phyloP scores from a whole-genome alignment of 371 early-diverging fungal species.

The Syncephalastrum sp. region DNA sequence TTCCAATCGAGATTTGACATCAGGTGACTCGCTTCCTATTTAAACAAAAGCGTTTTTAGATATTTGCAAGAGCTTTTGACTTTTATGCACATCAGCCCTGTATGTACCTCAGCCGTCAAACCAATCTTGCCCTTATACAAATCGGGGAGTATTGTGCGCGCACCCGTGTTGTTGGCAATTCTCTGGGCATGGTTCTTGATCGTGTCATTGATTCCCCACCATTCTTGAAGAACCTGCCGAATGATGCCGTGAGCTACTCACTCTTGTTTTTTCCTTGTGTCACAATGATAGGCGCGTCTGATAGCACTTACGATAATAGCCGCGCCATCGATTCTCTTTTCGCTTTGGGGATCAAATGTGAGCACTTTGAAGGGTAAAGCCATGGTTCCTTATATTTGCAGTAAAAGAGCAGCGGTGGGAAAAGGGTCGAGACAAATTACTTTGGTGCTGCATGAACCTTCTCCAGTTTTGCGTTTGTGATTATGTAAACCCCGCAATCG shows the following conservation, averaged over 20 bases:
- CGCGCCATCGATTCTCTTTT: conserved; percentile 18
- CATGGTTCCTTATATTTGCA: neutral
- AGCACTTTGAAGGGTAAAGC: conserved; percentile 28
- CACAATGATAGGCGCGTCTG: too few relatives aligned
- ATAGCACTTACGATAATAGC: conserved; percentile 33
- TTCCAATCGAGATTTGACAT: conserved; percentile 55
- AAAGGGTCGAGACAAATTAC: too few relatives aligned
- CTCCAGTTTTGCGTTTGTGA: too few relatives aligned
- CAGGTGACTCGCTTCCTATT: conserved; percentile 54
- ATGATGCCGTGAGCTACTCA: neutral
- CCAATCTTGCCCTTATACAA: conserved; percentile 57
- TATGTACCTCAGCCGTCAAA: conserved; percentile 44
- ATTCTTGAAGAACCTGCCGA: conserved; percentile 40
- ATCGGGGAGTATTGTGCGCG: conserved; percentile 47
- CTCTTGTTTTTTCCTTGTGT: neutral
- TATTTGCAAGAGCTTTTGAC: neutral
- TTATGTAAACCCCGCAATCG: too few relatives aligned
- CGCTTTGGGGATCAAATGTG: conserved; percentile 22
- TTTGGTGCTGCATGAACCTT: too few relatives aligned
- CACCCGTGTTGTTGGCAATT: conserved; percentile 48
- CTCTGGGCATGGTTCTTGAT: conserved; percentile 52
- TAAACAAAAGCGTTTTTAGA: neutral
- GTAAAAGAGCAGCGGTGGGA: too few relatives aligned
- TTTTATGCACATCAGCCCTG: neutral
- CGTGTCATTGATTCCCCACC: conserved; percentile 54